phyloP scores from a whole-genome alignment of 768 basidiomycete genomes.

The Lactifluus rugatus region DNA sequence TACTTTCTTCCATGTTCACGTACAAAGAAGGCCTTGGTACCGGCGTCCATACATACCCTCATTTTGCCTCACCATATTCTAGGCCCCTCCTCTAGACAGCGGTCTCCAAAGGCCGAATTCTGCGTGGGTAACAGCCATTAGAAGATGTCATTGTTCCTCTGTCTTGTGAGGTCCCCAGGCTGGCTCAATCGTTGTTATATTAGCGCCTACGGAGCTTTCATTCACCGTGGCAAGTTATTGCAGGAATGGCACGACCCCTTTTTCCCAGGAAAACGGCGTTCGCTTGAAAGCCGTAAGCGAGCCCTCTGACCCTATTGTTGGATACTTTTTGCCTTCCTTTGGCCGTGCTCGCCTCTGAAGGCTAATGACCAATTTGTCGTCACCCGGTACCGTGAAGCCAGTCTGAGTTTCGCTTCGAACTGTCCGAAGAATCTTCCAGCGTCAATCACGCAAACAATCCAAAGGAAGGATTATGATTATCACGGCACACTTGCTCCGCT shows the following conservation, averaged over 20 bases:
- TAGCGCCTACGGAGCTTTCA: neutral
- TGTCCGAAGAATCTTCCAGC: neutral
- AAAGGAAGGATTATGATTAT: neutral
- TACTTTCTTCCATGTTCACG: constrained; percentile 5
- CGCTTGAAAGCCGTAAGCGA: constrained; percentile 2
- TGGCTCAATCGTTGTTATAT: neutral
- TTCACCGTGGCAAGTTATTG: neutral
- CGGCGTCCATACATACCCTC: neutral
- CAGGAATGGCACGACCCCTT: neutral
- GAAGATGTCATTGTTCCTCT: constrained; percentile 1
- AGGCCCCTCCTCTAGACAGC: neutral
- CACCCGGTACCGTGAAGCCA: neutral
- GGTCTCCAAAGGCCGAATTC: neutral
- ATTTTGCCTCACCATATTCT: constrained; percentile 1
- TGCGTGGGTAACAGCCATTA: neutral
- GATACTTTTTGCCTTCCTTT: neutral
- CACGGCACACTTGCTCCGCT: constrained; percentile 7
- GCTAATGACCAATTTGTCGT: constrained; percentile 1
- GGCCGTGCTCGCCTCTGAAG: neutral
- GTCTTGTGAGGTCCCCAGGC: neutral
- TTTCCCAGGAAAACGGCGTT: constrained; percentile 16
- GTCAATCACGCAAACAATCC: constrained; percentile 6
- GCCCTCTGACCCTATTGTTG: neutral
- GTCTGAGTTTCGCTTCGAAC: neutral
- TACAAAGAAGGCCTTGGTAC: neutral